phyloP scores from a whole-genome alignment of 345 rosid species.

The Pugionium cornutum region DNA sequence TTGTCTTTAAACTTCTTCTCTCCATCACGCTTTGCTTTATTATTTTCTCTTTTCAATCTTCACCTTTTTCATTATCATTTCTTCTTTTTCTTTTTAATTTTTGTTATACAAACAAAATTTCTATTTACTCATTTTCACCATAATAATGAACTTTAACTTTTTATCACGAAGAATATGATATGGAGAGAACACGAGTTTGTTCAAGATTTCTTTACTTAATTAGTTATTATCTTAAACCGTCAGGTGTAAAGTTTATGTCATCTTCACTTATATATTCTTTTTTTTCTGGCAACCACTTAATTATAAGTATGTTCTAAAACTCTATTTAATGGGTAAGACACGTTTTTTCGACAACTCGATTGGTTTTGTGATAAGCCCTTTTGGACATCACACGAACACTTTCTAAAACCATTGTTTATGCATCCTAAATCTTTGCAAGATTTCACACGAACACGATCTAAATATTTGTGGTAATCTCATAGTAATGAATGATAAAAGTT shows the following conservation, averaged over 20 bases:
- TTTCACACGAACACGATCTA: too few species aligned
- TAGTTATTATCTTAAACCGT: conserved; percentile 39
- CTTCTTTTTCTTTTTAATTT: not conserved
- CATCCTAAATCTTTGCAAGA: conserved; percentile 16
- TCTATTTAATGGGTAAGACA: conserved; percentile 20
- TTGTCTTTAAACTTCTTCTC: not conserved
- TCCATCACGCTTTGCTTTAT: conserved; percentile 34
- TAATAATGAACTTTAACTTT: not conserved
- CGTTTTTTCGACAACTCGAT: conserved; percentile 36
- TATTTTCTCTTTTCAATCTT: conserved; percentile 11
- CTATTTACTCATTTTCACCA: not conserved
- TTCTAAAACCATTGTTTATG: conserved; percentile 29
- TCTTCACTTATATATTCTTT: conserved; percentile 22
- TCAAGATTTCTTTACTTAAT: not conserved
- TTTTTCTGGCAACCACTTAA: conserved; percentile 30
- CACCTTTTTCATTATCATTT: conserved; percentile 16
- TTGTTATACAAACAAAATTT: not conserved
- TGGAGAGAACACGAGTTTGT: too few species aligned
- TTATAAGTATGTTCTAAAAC: conserved; percentile 15
- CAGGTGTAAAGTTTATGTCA: conserved; percentile 25
- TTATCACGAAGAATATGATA: not conserved
- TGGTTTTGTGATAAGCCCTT: conserved; percentile 28
- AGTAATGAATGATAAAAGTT: not conserved
- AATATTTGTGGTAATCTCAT: too few species aligned
- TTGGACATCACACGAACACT: conserved; percentile 30